Conservation (phyloP, 2,329 filamentous ascomycete species). For the Monilinia vaccinii-corymbosi region DNA sequence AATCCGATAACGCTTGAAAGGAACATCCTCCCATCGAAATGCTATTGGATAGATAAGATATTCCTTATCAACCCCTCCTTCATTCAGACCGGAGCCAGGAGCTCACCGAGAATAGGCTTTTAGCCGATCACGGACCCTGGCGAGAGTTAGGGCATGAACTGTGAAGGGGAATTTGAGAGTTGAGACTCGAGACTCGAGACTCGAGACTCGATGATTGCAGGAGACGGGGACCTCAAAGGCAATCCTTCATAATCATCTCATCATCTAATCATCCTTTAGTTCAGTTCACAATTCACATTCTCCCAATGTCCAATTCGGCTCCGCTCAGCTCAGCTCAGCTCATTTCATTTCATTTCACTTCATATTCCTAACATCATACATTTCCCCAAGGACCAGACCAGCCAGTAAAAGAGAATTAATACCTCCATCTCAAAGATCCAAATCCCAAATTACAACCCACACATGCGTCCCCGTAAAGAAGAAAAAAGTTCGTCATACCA, state of each 20-base stretch:
- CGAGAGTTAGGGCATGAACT: too few species aligned
- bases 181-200: too few species aligned
- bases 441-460: neutral
- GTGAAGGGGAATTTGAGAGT: neutral
- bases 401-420: neutral
- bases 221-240: neutral
- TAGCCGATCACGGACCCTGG: neutral
- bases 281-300: too few species aligned
- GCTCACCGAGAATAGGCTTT: neutral
- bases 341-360: neutral
- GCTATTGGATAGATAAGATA: slow-evolving; percentile 3
- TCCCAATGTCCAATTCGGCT: neutral
- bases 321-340: neutral
- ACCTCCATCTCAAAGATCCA: neutral
- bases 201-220: neutral
- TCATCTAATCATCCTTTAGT: neutral
- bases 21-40: neutral
- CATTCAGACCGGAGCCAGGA: neutral
- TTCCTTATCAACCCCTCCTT: neutral
- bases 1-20: neutral
- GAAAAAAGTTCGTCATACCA: neutral
- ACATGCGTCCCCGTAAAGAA: neutral
- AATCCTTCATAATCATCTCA: neutral
- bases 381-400: neutral
- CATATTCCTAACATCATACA: neutral